Evolutionary conservation across 306 rosid species (phyloP).

Genomic region (Casuarina glauca): DNA sequence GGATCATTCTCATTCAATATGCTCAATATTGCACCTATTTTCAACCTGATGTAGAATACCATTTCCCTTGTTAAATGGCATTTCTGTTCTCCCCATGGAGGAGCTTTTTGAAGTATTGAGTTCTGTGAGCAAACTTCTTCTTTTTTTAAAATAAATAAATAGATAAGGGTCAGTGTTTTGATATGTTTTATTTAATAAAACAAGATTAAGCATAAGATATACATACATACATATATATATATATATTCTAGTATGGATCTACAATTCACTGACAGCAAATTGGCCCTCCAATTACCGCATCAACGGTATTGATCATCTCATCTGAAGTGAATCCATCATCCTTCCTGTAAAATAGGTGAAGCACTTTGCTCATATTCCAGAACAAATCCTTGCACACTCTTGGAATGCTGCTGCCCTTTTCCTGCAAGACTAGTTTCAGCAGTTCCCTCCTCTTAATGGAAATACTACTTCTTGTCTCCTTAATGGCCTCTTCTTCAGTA

Average conservation of each 20-base stretch:
- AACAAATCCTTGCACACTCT: constrained; percentile 84
- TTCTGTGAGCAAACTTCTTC: too few species aligned
- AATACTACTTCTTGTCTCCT: constrained; percentile 39
- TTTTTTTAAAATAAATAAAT: too few species aligned
- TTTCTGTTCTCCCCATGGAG: too few species aligned
- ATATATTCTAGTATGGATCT: not conserved
- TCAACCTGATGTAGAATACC: too few species aligned
- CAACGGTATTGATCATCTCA: constrained; percentile 51
- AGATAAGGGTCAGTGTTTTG: too few species aligned
- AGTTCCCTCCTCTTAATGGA: constrained; percentile 57
- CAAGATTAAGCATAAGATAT: too few species aligned
- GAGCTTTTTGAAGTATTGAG: too few species aligned
- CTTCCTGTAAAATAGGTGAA: constrained; percentile 66
- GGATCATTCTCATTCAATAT: too few species aligned
- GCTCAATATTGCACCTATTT: too few species aligned
- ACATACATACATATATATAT: too few species aligned
- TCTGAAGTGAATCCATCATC: constrained; percentile 72
- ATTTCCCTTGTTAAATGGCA: too few species aligned
- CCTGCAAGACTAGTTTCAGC: constrained; percentile 59
- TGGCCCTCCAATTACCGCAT: constrained; percentile 57
- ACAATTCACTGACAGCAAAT: constrained; percentile 35
- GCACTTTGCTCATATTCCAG: constrained; percentile 70
- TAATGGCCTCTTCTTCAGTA: constrained; percentile 43
- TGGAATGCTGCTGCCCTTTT: constrained; percentile 57
- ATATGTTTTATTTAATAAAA: too few species aligned